phyloP scores from a whole-genome alignment of 2,329 filamentous ascomycete genomes.

The Graphilbum sp. region DNA sequence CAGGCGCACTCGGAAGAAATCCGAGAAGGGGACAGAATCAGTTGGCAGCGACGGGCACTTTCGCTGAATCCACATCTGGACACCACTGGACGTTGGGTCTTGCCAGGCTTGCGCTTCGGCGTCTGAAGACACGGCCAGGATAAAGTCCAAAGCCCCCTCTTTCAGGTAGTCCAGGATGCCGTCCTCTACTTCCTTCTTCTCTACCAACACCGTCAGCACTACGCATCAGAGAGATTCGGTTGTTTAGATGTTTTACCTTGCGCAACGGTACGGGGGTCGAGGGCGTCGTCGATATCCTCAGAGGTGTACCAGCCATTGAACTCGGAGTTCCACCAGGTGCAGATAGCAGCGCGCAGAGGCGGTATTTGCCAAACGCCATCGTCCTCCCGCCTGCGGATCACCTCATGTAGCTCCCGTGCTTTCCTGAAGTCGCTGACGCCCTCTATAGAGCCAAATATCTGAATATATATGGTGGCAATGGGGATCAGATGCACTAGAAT shows the following conservation, averaged over 20 bases:
- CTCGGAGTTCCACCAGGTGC: slow-evolving; percentile 79
- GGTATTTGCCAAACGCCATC: slow-evolving; percentile 55
- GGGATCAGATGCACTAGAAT: slow-evolving; percentile 65
- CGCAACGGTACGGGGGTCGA: slow-evolving; percentile 47
- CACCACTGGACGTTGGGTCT: slow-evolving; percentile 66
- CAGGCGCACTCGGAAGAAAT: slow-evolving; percentile 54
- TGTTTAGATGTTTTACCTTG: slow-evolving; percentile 26
- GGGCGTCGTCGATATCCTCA: slow-evolving; percentile 35
- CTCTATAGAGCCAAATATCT: slow-evolving; percentile 63
- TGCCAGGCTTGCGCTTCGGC: slow-evolving; percentile 71
- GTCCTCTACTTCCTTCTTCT: slow-evolving; percentile 54
- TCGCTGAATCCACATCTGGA: slow-evolving; percentile 69
- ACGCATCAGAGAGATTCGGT: too few relatives aligned
- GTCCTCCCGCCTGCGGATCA: slow-evolving; percentile 50
- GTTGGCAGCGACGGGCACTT: slow-evolving; percentile 55
- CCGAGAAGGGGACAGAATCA: slow-evolving; percentile 53
- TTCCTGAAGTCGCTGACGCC: slow-evolving; percentile 49
- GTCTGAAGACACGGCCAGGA: slow-evolving; percentile 71
- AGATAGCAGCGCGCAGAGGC: slow-evolving; percentile 62
- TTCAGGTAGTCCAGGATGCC: slow-evolving; percentile 63
- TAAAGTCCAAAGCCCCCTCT: slow-evolving; percentile 83
- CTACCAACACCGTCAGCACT: slow-evolving; percentile 17
- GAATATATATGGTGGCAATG: slow-evolving; percentile 58
- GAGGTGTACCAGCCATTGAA: slow-evolving; percentile 85
- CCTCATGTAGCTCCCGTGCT: slow-evolving; percentile 52